Percentiles rank a stretch among this genome's conserved stretches.
Conservation (phyloP, 371 early-diverging fungal genomes). For the Mucor plumbeus region DNA sequence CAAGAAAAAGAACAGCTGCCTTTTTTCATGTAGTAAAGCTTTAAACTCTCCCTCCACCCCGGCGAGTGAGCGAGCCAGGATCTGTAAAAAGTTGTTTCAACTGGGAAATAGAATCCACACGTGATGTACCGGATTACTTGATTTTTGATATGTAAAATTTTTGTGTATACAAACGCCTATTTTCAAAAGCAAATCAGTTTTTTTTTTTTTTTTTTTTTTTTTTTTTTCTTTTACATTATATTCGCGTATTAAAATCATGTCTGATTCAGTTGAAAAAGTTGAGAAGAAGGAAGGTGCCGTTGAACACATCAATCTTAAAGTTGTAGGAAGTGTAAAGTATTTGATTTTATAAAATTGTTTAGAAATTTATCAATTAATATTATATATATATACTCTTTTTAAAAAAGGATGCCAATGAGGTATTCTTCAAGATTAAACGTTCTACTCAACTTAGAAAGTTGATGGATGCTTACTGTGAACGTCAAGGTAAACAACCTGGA, state of each 20-base stretch:
- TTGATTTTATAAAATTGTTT: background rate
- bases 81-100: background rate
- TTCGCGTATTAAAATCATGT: constrained; percentile 21
- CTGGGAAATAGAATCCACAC: background rate
- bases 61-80: background rate
- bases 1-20: background rate
- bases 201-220: constrained; percentile 14
- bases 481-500: constrained; percentile 74
- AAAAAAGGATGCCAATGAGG: constrained; percentile 59
- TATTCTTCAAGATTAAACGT: constrained; percentile 94
- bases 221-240: background rate
- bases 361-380: too few relatives aligned
- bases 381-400: too few relatives aligned
- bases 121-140: background rate
- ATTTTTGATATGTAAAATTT: background rate
- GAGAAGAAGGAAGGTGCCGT: constrained; percentile 40
- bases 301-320: constrained; percentile 91
- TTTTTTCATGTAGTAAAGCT: background rate
- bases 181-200: background rate
- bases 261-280: constrained; percentile 56
- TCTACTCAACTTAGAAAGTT: constrained; percentile 87
- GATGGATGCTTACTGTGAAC: constrained; percentile 90
- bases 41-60: background rate
- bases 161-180: background rate
- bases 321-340: constrained; percentile 79